phyloP scores from a whole-genome alignment of 495 filamentous ascomycete genomes.

The Penicillium cinerascens region DNA sequence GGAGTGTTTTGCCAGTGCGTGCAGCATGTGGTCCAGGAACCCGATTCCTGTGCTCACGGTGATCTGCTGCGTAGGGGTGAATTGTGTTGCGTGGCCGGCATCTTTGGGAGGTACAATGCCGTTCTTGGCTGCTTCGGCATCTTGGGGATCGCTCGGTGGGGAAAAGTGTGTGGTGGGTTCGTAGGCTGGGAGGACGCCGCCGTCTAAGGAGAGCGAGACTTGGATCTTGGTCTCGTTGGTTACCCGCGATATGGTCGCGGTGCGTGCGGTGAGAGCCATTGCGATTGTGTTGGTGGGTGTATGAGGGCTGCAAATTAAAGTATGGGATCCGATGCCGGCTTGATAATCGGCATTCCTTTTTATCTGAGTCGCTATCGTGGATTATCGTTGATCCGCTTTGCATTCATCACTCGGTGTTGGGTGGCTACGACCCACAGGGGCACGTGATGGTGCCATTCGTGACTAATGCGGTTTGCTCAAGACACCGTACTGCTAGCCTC shows the following conservation, averaged over 20 bases:
- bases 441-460: no score
- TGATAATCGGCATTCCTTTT: constrained; percentile 19
- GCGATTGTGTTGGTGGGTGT: constrained; percentile 10
- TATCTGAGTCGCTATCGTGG: constrained; percentile 23
- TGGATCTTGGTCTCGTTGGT: constrained; percentile 98
- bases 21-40: constrained; percentile 99
- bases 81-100: constrained; percentile 72
- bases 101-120: constrained; percentile 83
- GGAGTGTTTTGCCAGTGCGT: constrained; percentile 91
- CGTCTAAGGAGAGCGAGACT: constrained; percentile 87
- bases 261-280: constrained; percentile 51
- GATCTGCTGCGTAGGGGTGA: constrained; percentile 76
- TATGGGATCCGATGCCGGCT: background rate
- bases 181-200: constrained; percentile 65
- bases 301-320: constrained; percentile 8
- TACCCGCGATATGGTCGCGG: constrained; percentile 70
- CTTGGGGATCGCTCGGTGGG: constrained; percentile 35
- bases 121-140: constrained; percentile 54
- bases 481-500: no score
- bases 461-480: no score
- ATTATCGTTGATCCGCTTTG: constrained; percentile 27
- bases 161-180: constrained; percentile 50
- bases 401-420: constrained; percentile 1
- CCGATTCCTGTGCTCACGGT: constrained; percentile 90
- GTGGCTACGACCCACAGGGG: no score